Conservation (phyloP, 495 filamentous ascomycete species). For the Trichoderma virens region DNA sequence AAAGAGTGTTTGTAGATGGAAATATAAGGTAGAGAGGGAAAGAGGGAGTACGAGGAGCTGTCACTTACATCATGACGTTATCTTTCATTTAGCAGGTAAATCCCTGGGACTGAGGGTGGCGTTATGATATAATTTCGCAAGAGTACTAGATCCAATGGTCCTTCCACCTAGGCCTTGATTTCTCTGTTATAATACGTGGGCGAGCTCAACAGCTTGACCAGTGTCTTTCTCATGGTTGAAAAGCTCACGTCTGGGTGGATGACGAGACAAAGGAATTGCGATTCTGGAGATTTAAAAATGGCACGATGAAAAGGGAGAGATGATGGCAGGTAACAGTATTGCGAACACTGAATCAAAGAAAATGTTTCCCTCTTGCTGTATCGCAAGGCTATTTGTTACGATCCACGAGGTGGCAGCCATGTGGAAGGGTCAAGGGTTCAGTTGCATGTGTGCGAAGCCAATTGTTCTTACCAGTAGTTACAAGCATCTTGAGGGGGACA, state of each 20-base stretch:
- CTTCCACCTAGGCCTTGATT: not conserved
- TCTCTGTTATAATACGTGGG: not conserved
- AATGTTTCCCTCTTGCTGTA: not conserved
- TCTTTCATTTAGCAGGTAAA: not conserved
- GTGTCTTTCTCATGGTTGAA: not conserved
- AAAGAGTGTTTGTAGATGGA: not conserved
- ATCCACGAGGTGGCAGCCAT: not conserved
- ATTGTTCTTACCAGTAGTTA: not conserved
- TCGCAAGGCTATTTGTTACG: not conserved
- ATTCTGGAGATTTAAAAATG: too few species aligned
- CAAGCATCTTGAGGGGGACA: not conserved
- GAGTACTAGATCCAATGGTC: not conserved
- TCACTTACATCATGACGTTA: not conserved
- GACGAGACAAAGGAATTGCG: not conserved
- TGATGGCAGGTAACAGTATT: not conserved
- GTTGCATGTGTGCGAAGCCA: not conserved
- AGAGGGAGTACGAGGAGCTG: not conserved
- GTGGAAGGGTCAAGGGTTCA: not conserved
- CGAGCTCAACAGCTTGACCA: not conserved
- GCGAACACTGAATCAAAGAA: not conserved
- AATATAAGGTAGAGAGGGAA: not conserved
- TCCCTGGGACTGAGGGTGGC: not conserved
- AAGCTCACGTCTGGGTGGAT: not conserved
- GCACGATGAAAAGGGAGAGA: not conserved
- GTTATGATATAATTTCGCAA: not conserved